Base-by-base conservation (phyloP, 1,139 yeast genomes). In the Yamadazyma taylorii region DNA sequence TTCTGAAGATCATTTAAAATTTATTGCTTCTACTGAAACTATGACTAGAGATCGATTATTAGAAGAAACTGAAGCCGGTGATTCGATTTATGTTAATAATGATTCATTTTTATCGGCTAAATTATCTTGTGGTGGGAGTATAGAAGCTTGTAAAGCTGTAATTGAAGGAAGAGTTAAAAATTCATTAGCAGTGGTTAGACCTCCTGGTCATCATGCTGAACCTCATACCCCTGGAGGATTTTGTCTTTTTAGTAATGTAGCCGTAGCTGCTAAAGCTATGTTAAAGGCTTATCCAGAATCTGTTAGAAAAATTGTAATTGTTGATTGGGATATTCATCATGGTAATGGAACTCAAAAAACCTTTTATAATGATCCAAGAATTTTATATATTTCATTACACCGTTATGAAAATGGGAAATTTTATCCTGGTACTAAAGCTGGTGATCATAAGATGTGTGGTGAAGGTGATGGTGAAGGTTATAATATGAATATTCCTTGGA, bases 141-240 rank as follows among this genome's bases (percentile, higher is more conserved):
- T 94, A 36, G 98, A 92, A 59, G 96, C 96, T 0, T 90, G 97
- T 59, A 80, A 81, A 49, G 96, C 97, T 0, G 98, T 94, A 14
- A 85, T 92, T 9, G 97, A 90, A 58, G 96, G 96, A 1, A 69
- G 73, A 41, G 97, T 90, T 22, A 89, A 89, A 55, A 94, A 94
- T 57, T 84, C 97, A 0, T 59, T 94, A 40, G 99, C 98, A 0
- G 87, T 94, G 11, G 96, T 94, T 11, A 78, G 99, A 47, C 99
- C 99, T 1, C 99, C 99, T 0, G 99, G 99, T 2, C 99, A 94
- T 63, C 99, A 94, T 57, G 97, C 98, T 1, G 99, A 94, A 55
- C 97, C 99, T 1, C 94, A 88, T 45, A 71, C 89, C 14, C 96
- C 98, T 0, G 97, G 96, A 31, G 99, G 99, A 17, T 94, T 94